Evolutionary conservation across 2,329 filamentous ascomycete species (phyloP).

Genomic region (Cladobotryum mycophilum): DNA sequence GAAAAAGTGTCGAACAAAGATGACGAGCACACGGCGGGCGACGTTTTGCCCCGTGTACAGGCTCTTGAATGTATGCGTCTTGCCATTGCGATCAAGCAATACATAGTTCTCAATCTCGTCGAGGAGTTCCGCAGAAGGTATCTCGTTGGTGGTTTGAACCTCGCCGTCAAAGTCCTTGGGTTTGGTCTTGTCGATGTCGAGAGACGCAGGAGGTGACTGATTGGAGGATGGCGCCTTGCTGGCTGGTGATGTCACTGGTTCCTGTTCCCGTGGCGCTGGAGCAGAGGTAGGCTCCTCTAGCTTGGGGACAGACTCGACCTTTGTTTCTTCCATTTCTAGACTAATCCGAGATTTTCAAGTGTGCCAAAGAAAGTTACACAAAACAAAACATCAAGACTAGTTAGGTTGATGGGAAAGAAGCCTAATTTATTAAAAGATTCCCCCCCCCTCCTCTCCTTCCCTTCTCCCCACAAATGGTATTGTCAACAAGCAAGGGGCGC

Average conservation of each 20-base stretch:
- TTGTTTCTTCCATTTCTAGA: conserved; percentile 1
- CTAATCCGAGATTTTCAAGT: not conserved
- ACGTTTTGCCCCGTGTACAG: conserved; percentile 52
- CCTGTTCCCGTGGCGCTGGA: not conserved
- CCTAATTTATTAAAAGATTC: too few species aligned
- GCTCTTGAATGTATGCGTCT: conserved; percentile 54
- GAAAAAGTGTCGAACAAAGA: conserved; percentile 77
- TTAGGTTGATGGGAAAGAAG: too few species aligned
- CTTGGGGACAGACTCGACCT: not conserved
- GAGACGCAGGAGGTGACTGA: conserved; percentile 18
- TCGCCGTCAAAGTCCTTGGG: conserved; percentile 51
- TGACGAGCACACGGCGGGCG: conserved; percentile 55
- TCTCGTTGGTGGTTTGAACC: conserved; percentile 47
- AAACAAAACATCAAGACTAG: too few species aligned
- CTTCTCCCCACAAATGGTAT: too few species aligned
- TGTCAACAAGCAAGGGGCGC: not conserved
- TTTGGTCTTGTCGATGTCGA: conserved; percentile 33
- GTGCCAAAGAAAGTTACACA: too few species aligned
- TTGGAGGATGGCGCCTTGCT: not conserved
- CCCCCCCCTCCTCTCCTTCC: too few species aligned
- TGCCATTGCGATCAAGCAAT: conserved; percentile 57
- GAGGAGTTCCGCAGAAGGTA: conserved; percentile 45
- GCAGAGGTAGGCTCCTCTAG: not conserved
- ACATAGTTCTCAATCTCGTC: conserved; percentile 47
- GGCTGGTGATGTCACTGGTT: not conserved